phyloP scores from a whole-genome alignment of 2,329 filamentous ascomycete genomes.

The Aspergillus neotritici region DNA sequence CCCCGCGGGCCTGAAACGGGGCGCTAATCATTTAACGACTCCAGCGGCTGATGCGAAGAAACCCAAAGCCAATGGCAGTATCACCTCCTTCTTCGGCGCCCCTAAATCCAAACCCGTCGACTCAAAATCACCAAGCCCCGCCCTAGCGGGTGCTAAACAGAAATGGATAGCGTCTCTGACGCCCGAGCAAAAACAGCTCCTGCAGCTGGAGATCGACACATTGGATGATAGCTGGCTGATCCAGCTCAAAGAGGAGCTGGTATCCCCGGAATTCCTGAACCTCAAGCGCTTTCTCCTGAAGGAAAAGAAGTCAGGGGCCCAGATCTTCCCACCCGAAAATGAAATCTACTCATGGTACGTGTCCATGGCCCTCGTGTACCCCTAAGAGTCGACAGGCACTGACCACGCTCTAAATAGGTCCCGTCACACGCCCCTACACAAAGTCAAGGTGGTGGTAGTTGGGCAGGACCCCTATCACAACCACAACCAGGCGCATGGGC shows the following conservation, averaged over 20 bases:
- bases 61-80: conserved; percentile 66
- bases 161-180: conserved; percentile 81
- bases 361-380: neutral
- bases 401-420: conserved; percentile 58
- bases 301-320: conserved; percentile 67
- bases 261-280: conserved; percentile 71
- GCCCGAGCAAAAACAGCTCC: conserved; percentile 71
- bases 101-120: conserved; percentile 49
- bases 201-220: conserved; percentile 87
- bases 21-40: conserved; percentile 47
- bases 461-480: conserved; percentile 99
- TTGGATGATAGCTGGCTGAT: conserved; percentile 87
- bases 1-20: conserved; percentile 56
- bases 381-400: conserved; percentile 13
- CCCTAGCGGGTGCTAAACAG: conserved; percentile 65
- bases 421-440: conserved; percentile 80
- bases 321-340: conserved; percentile 77
- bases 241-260: conserved; percentile 79
- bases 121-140: conserved; percentile 21
- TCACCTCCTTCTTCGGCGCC: conserved; percentile 81
- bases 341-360: conserved; percentile 92
- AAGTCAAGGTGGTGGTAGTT: conserved; percentile 85
- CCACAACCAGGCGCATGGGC: conserved; percentile 86
- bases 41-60: conserved; percentile 58
- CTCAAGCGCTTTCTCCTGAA: conserved; percentile 81